Conservation (phyloP, 2,329 filamentous ascomycete genomes). For the Microcyclospora pomicola region DNA sequence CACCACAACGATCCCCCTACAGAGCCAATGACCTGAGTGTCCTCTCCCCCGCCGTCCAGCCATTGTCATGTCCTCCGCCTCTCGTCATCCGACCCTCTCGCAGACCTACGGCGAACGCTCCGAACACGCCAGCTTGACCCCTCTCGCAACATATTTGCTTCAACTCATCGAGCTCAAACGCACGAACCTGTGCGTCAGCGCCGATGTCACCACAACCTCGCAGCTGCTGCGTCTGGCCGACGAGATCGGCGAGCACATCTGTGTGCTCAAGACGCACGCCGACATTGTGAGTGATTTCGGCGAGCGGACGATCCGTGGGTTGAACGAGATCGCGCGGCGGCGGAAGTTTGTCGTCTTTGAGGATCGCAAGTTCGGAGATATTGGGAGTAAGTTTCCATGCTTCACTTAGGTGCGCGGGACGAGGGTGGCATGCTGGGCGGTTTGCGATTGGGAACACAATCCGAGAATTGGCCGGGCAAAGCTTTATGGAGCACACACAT, state of each 20-base stretch:
- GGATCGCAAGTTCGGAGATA: constrained; percentile 43
- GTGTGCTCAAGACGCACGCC: constrained; percentile 46
- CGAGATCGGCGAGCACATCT: constrained; percentile 46
- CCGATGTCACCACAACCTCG: constrained; percentile 42
- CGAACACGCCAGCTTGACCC: constrained; percentile 27
- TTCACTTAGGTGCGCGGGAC: background rate
- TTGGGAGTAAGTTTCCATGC: constrained; percentile 32
- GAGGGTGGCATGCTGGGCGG: too few relatives aligned
- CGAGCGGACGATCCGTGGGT: constrained; percentile 37
- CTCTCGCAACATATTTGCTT: constrained; percentile 35
- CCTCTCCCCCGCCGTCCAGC: too few relatives aligned
- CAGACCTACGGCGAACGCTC: constrained; percentile 34
- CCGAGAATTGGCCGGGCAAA: too few relatives aligned
- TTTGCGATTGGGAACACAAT: too few relatives aligned
- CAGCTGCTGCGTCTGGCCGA: constrained; percentile 43
- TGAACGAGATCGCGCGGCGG: constrained; percentile 34
- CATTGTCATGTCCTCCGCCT: constrained; percentile 1
- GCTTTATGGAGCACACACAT: too few relatives aligned
- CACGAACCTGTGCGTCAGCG: constrained; percentile 41
- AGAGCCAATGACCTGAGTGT: too few relatives aligned
- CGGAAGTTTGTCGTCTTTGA: constrained; percentile 42
- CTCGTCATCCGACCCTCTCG: constrained; percentile 27
- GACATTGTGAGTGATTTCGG: constrained; percentile 50
- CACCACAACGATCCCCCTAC: too few relatives aligned
- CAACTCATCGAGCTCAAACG: constrained; percentile 36